Percentiles rank a stretch among this genome's conserved stretches.
Evolutionary conservation across 495 filamentous ascomycete species (phyloP).

Genomic region (Penicillium cataractarum): DNA sequence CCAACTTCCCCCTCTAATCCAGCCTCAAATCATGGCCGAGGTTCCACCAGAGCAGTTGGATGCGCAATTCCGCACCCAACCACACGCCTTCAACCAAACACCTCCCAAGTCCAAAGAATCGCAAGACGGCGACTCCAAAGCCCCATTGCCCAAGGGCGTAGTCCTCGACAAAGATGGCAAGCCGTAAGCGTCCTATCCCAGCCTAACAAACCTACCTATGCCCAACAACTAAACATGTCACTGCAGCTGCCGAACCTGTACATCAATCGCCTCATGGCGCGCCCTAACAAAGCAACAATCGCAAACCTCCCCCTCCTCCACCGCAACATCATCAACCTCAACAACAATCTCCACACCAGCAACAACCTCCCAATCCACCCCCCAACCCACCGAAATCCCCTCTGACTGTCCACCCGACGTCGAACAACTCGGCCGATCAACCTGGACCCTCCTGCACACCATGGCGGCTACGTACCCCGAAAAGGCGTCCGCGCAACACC

Average conservation of each 20-base stretch:
- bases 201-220: background rate
- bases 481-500: slow-evolving; percentile 63
- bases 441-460: slow-evolving; percentile 92
- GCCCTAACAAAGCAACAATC: slow-evolving; percentile 63
- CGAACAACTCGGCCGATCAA: slow-evolving; percentile 77
- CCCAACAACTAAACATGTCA: slow-evolving; percentile 13
- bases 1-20: background rate
- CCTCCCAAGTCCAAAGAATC: slow-evolving; percentile 27
- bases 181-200: slow-evolving; percentile 67
- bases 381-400: slow-evolving; percentile 22
- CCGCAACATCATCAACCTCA: slow-evolving; percentile 33
- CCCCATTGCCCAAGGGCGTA: slow-evolving; percentile 71
- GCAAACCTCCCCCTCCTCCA: slow-evolving; percentile 20
- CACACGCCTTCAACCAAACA: slow-evolving; percentile 27
- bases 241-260: slow-evolving; percentile 88
- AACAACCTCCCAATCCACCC: slow-evolving; percentile 21
- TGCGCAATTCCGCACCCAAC: slow-evolving; percentile 10
- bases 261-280: slow-evolving; percentile 69
- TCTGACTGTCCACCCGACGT: slow-evolving; percentile 63
- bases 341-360: slow-evolving; percentile 14
- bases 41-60: slow-evolving; percentile 23
- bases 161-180: slow-evolving; percentile 92
- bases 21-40: slow-evolving; percentile 22
- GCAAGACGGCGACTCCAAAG: slow-evolving; percentile 37
- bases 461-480: slow-evolving; percentile 86